Base-by-base conservation (phyloP, 2,329 filamentous ascomycete species). In the Cladosporium velox region DNA sequence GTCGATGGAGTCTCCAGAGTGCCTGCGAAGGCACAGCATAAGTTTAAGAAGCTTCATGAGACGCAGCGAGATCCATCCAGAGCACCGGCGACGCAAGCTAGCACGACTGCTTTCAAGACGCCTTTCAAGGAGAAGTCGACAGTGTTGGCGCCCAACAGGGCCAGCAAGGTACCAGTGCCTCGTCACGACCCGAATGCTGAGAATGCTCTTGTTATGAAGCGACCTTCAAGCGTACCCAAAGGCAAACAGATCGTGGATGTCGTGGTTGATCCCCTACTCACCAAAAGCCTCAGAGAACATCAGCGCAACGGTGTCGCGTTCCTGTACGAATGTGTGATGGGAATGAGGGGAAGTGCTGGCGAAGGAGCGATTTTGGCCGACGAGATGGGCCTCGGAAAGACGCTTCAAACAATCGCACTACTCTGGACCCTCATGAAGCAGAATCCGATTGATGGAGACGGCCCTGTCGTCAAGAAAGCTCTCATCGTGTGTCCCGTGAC, bases 321-420 rank as follows among this genome's bases (percentile, higher is more conserved):
- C 71, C 76, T 92, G 52, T 92, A 92, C 72, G 89, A 91, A 76
- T 91, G 89, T 73, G 87, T 91, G 0, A 91, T 91, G 89, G 89
- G 89, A 5, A 85, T 91, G 83, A 83, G 88, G 51, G 79, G 83
- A 51, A 88, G 85, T 68, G 86, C 86, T 71, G 89, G 89, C 1
- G 85, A 89, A 76, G 89, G 89, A 28, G 89, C 88, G 3, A 88
- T 92, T 66, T 79, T 92, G 59, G 90, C 90, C 1, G 90, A 92
- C 73, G 90, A 91, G 71, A 92, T 92, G 90, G 90, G 90, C 0
- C 77, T 92, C 1, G 90, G 90, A 24, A 92, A 92, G 77, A 91
- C 90, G 0, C 74, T 91, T 38, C 89, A 91, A 72, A 91, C 89
- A 0, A 91, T 92, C 72, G 81, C 89, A 3, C 77, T 91, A 55